Evolutionary conservation across 768 basidiomycete genomes (phyloP), one percentile per base, ranked within the genome.

Genomic region (Trametes cingulata): DNA sequence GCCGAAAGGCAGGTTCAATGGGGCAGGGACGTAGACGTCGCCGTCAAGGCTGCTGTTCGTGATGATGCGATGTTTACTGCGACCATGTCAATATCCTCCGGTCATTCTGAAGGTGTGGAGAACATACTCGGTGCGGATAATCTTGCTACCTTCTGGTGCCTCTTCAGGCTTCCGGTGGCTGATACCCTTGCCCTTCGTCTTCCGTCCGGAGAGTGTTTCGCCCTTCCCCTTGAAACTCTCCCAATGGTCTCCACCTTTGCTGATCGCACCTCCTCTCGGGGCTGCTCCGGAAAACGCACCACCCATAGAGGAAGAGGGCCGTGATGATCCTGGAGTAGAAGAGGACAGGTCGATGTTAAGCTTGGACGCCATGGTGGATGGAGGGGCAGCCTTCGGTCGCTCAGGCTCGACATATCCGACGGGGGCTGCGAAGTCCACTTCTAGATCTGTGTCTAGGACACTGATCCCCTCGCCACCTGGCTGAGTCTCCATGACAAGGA

Each of bases 171-270:
- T 88, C 56, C 92, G 85, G 65, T 88, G 87, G 65, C 85, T 88
- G 64, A 94, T 86, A 1, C 97, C 97, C 68, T 93, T 95, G 29
- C 97, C 97, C 74, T 95, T 98, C 36, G 96, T 95, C 77, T 88
- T 91, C 65, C 95, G 82, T 9, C 97, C 97, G 35, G 79, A 83
- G 5, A 99, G 75, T 2, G 94, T 95, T 74, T 97, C 90, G 24
- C 97, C 97, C 63, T 87, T 88, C 22, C 97, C 97, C 68, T 92
- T 96, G 80, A 99, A 99, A 63, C 89, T 93, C 74, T 98, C 97
- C 90, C 92, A 93, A 52, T 86, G 82, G 65, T 91, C 89, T 14
- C 90, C 90, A 39, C 76, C 90, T 70, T 90, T 91, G 73, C 86
- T 89, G 24, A 92, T 78, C 12, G 76, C 66, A 12, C 81, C 74